Evolutionary conservation across 352 stramenopile species (phyloP), one percentile per base, ranked within the genome.

Genomic region (Pythium aphanidermatum): DNA sequence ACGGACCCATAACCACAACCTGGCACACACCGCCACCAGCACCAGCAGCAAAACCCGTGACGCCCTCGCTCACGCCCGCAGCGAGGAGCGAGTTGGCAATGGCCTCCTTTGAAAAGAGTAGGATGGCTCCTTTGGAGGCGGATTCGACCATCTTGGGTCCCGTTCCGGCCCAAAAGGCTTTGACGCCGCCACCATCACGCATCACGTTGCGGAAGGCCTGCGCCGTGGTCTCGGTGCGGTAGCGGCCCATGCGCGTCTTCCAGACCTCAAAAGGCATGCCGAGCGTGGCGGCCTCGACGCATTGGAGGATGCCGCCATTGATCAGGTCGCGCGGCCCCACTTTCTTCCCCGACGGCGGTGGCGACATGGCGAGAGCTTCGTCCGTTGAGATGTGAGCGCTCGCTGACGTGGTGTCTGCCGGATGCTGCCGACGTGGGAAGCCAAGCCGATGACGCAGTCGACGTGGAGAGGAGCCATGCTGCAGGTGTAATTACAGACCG

Each of bases 251-350:
- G 63, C 85, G 83, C 45, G 86, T 96, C 64, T 96, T 96, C 86
- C 86, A 96, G 30, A 96, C 86, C 68, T 96, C 86, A 54, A 96
- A 95, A 30, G 86, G 86, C 83, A 96, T 94, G 52, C 86, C 86
- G 23, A 96, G 69, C 45, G 83, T 93, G 17, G 79, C 83, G 25
- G 86, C 86, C 58, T 96, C 86, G 8, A 94, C 56, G 64, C 86
- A 96, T 44, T 96, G 83, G 34, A 95, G 68, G 41, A 94, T 43
- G 16, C 84, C 76, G 44, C 78, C 77, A 46, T 92, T 90, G 42
- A 91, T 33, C 32, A 92, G 66, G 62, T 93, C 82, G 48, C 79
- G 79, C 9, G 64, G 21, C 16, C 79, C 75, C 30, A 92, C 82
- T 46, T 93, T 91, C 70, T 93, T 93, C 47, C 77, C 75, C 32